Conservation (phyloP, 768 basidiomycete species). For the Leccinum arenicola region DNA sequence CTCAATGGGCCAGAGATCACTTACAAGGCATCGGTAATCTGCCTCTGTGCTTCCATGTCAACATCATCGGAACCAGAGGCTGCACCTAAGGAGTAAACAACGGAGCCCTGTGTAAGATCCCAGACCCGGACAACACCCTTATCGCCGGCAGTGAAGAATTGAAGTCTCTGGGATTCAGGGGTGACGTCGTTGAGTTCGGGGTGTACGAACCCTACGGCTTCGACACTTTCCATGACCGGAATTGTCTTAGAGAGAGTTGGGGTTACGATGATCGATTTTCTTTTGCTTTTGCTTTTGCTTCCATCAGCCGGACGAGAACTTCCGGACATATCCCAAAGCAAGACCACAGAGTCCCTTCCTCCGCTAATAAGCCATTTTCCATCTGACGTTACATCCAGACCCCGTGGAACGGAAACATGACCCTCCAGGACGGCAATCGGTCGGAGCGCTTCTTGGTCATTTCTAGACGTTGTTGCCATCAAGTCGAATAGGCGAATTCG, state of each 20-base stretch:
- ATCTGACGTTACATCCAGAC: slow-evolving; percentile 79
- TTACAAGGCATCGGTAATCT: slow-evolving; percentile 81
- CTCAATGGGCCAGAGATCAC: slow-evolving; percentile 31
- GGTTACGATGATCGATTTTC: slow-evolving; percentile 44
- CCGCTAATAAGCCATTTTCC: slow-evolving; percentile 90
- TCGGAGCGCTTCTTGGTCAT: slow-evolving; percentile 53
- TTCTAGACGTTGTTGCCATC: slow-evolving; percentile 57
- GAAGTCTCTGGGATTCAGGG: slow-evolving; percentile 38
- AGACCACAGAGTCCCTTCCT: slow-evolving; percentile 87
- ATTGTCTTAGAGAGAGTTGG: slow-evolving; percentile 77
- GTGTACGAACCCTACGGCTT: slow-evolving; percentile 74
- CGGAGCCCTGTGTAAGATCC: slow-evolving; percentile 68
- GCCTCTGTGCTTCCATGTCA: slow-evolving; percentile 75
- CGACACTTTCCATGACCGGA: slow-evolving; percentile 80
- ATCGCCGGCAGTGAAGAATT: slow-evolving; percentile 89
- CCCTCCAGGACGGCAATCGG: slow-evolving; percentile 87
- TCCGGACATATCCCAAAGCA: slow-evolving; percentile 80
- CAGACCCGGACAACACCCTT: slow-evolving; percentile 84
- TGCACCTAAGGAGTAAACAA: slow-evolving; percentile 58
- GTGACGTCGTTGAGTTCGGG: slow-evolving; percentile 45
- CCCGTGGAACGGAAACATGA: slow-evolving; percentile 92
- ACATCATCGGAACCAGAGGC: slow-evolving; percentile 35
- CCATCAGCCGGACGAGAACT: slow-evolving; percentile 1
- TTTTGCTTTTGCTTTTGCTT: slow-evolving; percentile 32
- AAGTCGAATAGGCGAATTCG: slow-evolving; percentile 92